Evolutionary conservation across 2,329 filamentous ascomycete species (phyloP).

Genomic region (Phaeosphaeria sp.): DNA sequence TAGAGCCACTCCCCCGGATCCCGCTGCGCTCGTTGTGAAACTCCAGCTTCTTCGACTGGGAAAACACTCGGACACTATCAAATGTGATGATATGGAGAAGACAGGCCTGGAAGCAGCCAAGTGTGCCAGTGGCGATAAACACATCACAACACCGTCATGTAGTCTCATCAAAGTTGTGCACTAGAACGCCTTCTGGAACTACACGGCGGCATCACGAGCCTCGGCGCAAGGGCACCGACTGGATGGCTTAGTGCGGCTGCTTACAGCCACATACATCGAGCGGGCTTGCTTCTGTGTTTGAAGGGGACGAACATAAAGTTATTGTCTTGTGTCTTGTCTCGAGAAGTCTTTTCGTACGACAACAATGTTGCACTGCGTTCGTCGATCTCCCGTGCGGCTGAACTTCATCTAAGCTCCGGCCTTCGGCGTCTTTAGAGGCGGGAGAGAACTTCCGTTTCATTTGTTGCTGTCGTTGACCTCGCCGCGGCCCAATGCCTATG

Average conservation of each 20-base stretch:
- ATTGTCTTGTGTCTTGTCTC: no score
- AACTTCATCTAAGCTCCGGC: conserved; percentile 7
- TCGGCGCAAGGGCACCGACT: background rate
- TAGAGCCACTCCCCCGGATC: conserved; percentile 5
- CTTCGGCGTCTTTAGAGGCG: conserved; percentile 13
- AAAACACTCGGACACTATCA: background rate
- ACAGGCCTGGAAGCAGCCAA: background rate
- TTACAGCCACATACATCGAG: conserved; percentile 2
- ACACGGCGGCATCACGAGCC: background rate
- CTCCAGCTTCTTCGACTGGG: background rate
- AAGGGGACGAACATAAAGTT: conserved; percentile 1
- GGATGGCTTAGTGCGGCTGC: conserved; percentile 9
- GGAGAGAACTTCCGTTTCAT: background rate
- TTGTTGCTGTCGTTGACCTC: background rate
- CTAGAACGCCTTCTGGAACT: conserved; percentile 10
- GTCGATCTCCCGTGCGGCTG: conserved; percentile 31
- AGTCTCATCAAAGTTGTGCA: conserved; percentile 9
- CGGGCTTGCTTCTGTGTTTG: background rate
- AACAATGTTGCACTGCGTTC: conserved; percentile 12
- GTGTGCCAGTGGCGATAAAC: background rate
- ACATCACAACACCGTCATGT: conserved; percentile 16
- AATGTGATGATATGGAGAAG: background rate
- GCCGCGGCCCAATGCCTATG: background rate
- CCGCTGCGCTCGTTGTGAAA: background rate
- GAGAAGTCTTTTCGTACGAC: background rate